Evolutionary conservation across 2,329 filamentous ascomycete genomes (phyloP).

Genomic region (Pestalotiopsis sp.): DNA sequence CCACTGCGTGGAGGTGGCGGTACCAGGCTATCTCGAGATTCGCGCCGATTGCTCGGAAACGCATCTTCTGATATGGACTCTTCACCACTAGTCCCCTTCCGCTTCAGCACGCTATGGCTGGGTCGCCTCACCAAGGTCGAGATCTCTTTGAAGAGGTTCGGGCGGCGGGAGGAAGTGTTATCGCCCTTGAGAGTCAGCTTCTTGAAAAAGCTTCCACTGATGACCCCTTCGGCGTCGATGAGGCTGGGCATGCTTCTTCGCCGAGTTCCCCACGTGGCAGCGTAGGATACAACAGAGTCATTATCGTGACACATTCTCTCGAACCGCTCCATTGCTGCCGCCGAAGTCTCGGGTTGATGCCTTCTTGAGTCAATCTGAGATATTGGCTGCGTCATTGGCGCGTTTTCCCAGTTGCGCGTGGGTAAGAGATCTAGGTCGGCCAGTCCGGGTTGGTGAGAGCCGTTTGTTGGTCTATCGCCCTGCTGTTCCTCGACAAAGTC

Average conservation of each 20-base stretch:
- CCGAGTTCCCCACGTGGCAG: constrained; percentile 72
- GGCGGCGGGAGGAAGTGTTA: constrained; percentile 39
- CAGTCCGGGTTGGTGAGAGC: constrained; percentile 38
- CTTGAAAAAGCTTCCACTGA: constrained; percentile 64
- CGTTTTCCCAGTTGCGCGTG: constrained; percentile 51
- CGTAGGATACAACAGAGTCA: constrained; percentile 61
- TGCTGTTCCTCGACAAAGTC: neutral
- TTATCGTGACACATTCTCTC: constrained; percentile 56
- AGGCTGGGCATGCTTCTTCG: constrained; percentile 65
- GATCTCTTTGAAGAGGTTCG: constrained; percentile 57
- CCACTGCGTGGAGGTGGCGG: constrained; percentile 49
- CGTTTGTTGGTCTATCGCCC: constrained; percentile 34
- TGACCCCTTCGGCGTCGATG: constrained; percentile 61
- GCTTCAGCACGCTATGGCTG: constrained; percentile 40
- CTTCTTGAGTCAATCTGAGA: constrained; percentile 30
- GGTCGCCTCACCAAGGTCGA: constrained; percentile 53
- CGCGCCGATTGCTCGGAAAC: constrained; percentile 32
- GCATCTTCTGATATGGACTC: constrained; percentile 10
- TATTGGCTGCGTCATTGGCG: constrained; percentile 51
- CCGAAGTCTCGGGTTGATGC: constrained; percentile 52
- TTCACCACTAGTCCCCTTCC: constrained; percentile 25
- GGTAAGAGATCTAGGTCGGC: constrained; percentile 53
- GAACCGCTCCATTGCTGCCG: constrained; percentile 56
- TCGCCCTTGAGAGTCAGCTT: constrained; percentile 57
- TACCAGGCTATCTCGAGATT: constrained; percentile 51